Conservation (phyloP, 331 rosid genomes). For the Quercus phellos region DNA sequence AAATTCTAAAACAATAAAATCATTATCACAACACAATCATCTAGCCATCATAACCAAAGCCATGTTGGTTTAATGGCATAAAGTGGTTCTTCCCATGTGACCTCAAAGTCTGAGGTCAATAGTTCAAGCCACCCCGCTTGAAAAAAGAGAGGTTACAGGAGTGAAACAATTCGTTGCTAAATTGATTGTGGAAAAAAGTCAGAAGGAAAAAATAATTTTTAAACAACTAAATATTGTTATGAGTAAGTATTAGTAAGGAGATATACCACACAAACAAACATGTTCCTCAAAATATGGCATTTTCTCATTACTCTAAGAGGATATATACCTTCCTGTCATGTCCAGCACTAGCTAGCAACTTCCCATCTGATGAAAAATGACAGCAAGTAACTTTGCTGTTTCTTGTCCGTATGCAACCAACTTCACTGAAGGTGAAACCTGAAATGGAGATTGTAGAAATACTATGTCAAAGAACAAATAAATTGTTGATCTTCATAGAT, state of each 20-base stretch:
- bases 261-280: background rate
- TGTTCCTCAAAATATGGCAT: constrained; percentile 5
- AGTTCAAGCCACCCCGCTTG: background rate
- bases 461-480: constrained; percentile 2
- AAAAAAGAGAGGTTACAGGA: background rate
- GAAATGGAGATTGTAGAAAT: constrained; percentile 32
- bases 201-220: background rate
- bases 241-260: no score
- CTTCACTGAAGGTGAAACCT: constrained; percentile 76
- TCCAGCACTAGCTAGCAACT: constrained; percentile 87
- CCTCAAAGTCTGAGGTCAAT: background rate
- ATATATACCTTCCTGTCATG: constrained; percentile 76
- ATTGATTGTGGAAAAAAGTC: background rate
- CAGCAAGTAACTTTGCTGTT: constrained; percentile 65
- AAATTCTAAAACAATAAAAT: background rate
- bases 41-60: background rate
- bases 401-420: constrained; percentile 63
- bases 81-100: background rate
- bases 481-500: background rate
- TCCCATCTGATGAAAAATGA: constrained; percentile 89
- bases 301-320: constrained; percentile 11
- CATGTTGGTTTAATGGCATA: background rate
- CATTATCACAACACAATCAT: background rate
- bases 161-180: background rate
- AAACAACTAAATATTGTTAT: no score